phyloP scores from a whole-genome alignment of 2,329 filamentous ascomycete species.

The Sporothrix luriei region DNA sequence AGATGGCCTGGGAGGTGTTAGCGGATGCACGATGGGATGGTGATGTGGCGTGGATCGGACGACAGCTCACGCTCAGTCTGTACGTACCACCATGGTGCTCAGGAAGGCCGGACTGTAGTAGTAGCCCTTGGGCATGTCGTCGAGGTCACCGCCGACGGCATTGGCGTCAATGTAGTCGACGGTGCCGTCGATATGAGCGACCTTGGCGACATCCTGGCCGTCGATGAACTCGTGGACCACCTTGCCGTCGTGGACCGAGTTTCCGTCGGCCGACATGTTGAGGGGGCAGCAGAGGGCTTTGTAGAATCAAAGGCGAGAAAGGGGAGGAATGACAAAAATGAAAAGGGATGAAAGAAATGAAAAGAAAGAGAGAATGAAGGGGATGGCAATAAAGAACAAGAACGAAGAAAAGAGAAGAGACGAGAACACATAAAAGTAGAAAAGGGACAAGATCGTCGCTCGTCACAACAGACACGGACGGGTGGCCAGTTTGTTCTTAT shows the following conservation, averaged over 20 bases:
- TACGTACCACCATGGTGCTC: slow-evolving; percentile 43
- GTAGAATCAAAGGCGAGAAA: not conserved
- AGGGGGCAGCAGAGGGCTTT: not conserved
- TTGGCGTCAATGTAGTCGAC: slow-evolving; percentile 48
- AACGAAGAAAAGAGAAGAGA: not conserved
- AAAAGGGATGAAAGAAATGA: not conserved
- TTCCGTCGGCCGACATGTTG: slow-evolving; percentile 32
- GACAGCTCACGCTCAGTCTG: not conserved
- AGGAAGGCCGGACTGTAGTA: slow-evolving; percentile 47
- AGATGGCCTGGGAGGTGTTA: slow-evolving; percentile 40
- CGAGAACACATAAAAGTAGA: slow-evolving; percentile 1
- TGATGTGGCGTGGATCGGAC: not conserved
- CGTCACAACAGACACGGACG: not conserved
- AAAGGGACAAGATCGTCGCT: not conserved
- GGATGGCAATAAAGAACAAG: not conserved
- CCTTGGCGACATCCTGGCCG: slow-evolving; percentile 40
- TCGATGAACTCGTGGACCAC: slow-evolving; percentile 25
- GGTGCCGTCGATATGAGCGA: slow-evolving; percentile 47
- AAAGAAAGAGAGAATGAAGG: not conserved
- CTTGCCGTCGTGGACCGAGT: slow-evolving; percentile 29
- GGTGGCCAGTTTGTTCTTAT: slow-evolving; percentile 19
- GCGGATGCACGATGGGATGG: not conserved
- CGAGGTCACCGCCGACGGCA: slow-evolving; percentile 48
- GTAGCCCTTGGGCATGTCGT: slow-evolving; percentile 48
- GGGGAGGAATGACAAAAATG: not conserved